These are phyloP conservation scores for Teratosphaeriaceae sp. DNA, from an alignment of 2,329 filamentous ascomycete species.

Conservation along the genomic window DNA sequence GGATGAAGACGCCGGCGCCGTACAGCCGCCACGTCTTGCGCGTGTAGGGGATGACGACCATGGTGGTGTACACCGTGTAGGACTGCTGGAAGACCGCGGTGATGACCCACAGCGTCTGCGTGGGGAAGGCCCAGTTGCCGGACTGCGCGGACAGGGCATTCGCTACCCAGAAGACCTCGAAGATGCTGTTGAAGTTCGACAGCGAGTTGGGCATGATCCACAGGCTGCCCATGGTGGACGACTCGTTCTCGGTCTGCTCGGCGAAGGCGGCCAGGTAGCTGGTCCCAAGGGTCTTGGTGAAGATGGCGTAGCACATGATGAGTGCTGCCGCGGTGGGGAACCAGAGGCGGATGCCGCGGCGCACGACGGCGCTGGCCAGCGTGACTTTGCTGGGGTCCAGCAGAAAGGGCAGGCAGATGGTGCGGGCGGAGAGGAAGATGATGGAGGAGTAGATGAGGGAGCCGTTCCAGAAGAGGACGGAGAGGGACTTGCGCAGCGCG, in stretches of 20 bases:
- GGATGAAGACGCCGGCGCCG: slow-evolving; percentile 34
- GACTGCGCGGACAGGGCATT: slow-evolving; percentile 32
- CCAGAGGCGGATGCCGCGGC: slow-evolving; percentile 37
- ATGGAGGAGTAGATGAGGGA: slow-evolving; percentile 39
- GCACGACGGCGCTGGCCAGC: slow-evolving; percentile 34
- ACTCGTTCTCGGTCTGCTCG: slow-evolving; percentile 26
- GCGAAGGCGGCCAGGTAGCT: slow-evolving; percentile 33
- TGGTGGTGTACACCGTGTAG: slow-evolving; percentile 42
- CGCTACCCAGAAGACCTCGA: slow-evolving; percentile 41
- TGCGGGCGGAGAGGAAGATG: slow-evolving; percentile 40
- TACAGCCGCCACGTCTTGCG: slow-evolving; percentile 35
- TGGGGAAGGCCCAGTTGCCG: slow-evolving; percentile 36
- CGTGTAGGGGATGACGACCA: slow-evolving; percentile 40
- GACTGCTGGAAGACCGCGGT: slow-evolving; percentile 38
- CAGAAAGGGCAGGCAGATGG: slow-evolving; percentile 20
- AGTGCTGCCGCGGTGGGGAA: slow-evolving; percentile 35
- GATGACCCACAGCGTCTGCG: slow-evolving; percentile 39
- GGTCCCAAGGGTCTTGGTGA: slow-evolving; percentile 20
- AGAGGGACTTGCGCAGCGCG: slow-evolving; percentile 38
- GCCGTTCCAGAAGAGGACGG: slow-evolving; percentile 41
- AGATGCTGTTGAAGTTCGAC: slow-evolving; percentile 42
- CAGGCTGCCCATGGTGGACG: slow-evolving; percentile 24
- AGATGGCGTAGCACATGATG: slow-evolving; percentile 31
- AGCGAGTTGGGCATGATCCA: slow-evolving; percentile 33
- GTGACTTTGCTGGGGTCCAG: slow-evolving; percentile 20